Evolutionary conservation across 164 flowering plant genomes (phyloP), one percentile per base, ranked within the genome.

Genomic region (Nymphaea colorata): DNA sequence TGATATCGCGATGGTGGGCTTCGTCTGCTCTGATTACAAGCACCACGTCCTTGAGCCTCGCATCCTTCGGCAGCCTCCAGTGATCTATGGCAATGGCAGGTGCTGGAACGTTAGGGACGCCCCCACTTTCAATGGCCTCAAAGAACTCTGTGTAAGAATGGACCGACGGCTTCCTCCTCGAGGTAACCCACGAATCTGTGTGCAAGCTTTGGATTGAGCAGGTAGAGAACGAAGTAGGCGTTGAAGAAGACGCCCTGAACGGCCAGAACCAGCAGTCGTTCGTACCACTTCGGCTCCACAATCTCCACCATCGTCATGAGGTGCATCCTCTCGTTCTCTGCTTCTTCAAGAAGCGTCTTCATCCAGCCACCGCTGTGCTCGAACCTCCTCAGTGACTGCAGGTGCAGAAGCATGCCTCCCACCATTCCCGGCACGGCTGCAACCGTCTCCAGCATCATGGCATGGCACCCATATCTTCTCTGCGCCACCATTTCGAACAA

Each of bases 351-450:
- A 76, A 91, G 73, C 6, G 97, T 93, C 73, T 88, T 91, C 72
- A 91, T 84, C 97, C 95, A 91, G 25, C 95, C 95, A 36, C 97
- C 95, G 72, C 88, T 91, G 0, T 88, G 91, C 73, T 91, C 75
- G 70, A 91, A 88, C 77, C 75, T 86, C 65, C 97, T 87, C 42
- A 91, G 93, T 62, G 97, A 88, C 64, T 70, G 83, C 44, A 87
- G 79, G 73, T 91, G 97, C 43, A 88, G 85, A 51, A 89, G 77
- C 93, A 89, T 84, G 42, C 97, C 97, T 70, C 93, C 97, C 59
- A 91, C 97, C 95, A 91, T 88, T n/a, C 95, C 97, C 5, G 95
- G 95, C 62, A 91, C 97, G 42, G 91, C 97, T 18, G 97, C 97
- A 60, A 91, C 95, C 8, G 97, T 91, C 76, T 91, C 97, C 62